These are phyloP conservation scores for Tolypocladium cylindrosporum DNA, from an alignment of 2,329 filamentous ascomycete genomes.

Conservation along the genomic window DNA sequence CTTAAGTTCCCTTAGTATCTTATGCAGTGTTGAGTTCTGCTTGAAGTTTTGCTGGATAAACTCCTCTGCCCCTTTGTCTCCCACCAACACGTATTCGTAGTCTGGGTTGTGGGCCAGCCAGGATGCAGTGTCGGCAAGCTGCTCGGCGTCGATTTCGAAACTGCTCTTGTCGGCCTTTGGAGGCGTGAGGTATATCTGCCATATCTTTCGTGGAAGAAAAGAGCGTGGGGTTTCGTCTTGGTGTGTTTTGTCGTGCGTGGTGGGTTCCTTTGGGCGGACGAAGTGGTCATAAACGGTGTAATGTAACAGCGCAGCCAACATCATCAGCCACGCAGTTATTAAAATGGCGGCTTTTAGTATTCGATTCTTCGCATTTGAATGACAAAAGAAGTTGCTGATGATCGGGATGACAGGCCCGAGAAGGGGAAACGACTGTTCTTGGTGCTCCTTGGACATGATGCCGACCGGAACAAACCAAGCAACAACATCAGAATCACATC, in stretches of 20 bases:
- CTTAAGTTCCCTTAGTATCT: conserved; percentile 9
- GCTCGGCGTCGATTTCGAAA: neutral
- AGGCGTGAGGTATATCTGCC: neutral
- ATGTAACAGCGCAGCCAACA: neutral
- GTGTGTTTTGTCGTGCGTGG: neutral
- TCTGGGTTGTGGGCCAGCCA: conserved; percentile 1
- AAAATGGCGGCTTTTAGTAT: neutral
- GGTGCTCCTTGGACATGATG: too few species aligned
- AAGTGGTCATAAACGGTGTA: neutral
- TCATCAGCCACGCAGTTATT: neutral
- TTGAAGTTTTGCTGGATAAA: neutral
- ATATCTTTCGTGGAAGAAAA: neutral
- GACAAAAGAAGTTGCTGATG: neutral
- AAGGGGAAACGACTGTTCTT: too few species aligned
- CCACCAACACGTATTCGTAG: neutral
- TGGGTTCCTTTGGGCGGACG: neutral
- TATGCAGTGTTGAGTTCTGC: conserved; percentile 4
- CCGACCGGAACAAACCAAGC: too few species aligned
- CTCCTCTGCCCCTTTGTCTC: neutral
- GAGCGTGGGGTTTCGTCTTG: neutral
- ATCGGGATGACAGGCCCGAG: neutral
- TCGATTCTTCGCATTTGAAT: neutral
- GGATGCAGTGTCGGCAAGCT: neutral
- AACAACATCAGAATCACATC: too few species aligned
- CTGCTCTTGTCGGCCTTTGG: neutral